These are phyloP conservation scores for Aspergillus affinis DNA, from an alignment of 495 filamentous ascomycete genomes.

Conservation along the genomic window DNA sequence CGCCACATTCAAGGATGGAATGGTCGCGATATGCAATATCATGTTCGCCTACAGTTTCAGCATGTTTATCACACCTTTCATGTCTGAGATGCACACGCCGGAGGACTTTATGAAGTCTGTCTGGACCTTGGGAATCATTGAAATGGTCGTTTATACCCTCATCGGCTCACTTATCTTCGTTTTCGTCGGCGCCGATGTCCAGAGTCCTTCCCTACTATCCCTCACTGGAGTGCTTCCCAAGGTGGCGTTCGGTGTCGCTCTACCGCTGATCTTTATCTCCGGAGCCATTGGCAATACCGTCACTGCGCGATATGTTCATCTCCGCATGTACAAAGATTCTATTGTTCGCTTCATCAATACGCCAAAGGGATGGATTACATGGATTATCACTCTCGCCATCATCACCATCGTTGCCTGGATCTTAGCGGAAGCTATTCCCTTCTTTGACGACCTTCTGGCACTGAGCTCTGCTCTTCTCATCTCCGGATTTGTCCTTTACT, in stretches of 20 bases:
- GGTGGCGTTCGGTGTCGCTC: slow-evolving; percentile 68
- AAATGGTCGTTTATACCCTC: slow-evolving; percentile 65
- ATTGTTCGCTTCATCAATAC: slow-evolving; percentile 59
- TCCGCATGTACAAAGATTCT: slow-evolving; percentile 53
- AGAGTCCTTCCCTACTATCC: slow-evolving; percentile 65
- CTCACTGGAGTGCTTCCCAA: slow-evolving; percentile 58
- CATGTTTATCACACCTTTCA: slow-evolving; percentile 69
- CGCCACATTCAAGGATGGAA: slow-evolving; percentile 33
- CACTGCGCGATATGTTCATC: slow-evolving; percentile 58
- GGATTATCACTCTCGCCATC: slow-evolving; percentile 51
- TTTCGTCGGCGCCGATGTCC: slow-evolving; percentile 64
- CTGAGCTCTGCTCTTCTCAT: slow-evolving; percentile 61
- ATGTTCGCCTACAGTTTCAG: slow-evolving; percentile 65
- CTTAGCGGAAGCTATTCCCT: slow-evolving; percentile 65
- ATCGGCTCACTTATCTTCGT: slow-evolving; percentile 67
- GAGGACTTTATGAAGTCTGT: slow-evolving; percentile 62
- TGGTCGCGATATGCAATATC: slow-evolving; percentile 68
- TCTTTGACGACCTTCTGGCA: slow-evolving; percentile 62
- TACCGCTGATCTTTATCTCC: slow-evolving; percentile 70
- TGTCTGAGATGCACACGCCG: slow-evolving; percentile 71
- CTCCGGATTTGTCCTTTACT: slow-evolving; percentile 64
- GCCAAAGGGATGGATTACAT: slow-evolving; percentile 55
- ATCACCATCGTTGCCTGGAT: slow-evolving; percentile 62
- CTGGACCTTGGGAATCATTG: slow-evolving; percentile 54
- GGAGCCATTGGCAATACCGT: slow-evolving; percentile 62